Conservation (phyloP, 306 rosid species). For the Hippophae tibetana region DNA sequence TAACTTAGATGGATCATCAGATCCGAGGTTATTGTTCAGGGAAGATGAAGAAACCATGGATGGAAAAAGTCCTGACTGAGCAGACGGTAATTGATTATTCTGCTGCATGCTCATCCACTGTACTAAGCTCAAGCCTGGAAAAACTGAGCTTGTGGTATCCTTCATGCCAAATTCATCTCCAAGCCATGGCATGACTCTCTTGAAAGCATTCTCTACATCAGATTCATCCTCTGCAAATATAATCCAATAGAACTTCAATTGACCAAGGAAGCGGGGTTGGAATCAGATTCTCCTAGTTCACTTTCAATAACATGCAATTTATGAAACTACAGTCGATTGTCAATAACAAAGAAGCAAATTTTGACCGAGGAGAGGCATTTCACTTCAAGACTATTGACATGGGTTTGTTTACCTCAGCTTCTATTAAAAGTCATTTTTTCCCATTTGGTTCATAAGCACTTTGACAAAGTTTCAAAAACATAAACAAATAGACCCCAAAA, state of each 20-base stretch:
- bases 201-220: slow-evolving; percentile 79
- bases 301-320: no score
- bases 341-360: no score
- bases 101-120: slow-evolving; percentile 99
- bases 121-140: slow-evolving; percentile 86
- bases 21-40: slow-evolving; percentile 41
- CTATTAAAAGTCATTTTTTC: no score
- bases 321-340: no score
- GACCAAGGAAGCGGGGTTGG: neutral
- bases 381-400: no score
- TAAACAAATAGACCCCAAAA: no score
- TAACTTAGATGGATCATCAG: slow-evolving; percentile 88
- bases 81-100: slow-evolving; percentile 61
- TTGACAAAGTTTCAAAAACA: no score
- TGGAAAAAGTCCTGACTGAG: slow-evolving; percentile 72
- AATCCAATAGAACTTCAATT: slow-evolving; percentile 14
- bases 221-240: slow-evolving; percentile 74
- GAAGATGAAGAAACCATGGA: slow-evolving; percentile 56
- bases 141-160: slow-evolving; percentile 56
- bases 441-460: no score
- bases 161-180: slow-evolving; percentile 93
- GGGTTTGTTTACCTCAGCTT: no score
- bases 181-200: slow-evolving; percentile 95
- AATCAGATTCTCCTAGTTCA: neutral
- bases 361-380: no score